Evolutionary conservation across 768 basidiomycete genomes (phyloP).

Genomic region (Boletus reticulatus): DNA sequence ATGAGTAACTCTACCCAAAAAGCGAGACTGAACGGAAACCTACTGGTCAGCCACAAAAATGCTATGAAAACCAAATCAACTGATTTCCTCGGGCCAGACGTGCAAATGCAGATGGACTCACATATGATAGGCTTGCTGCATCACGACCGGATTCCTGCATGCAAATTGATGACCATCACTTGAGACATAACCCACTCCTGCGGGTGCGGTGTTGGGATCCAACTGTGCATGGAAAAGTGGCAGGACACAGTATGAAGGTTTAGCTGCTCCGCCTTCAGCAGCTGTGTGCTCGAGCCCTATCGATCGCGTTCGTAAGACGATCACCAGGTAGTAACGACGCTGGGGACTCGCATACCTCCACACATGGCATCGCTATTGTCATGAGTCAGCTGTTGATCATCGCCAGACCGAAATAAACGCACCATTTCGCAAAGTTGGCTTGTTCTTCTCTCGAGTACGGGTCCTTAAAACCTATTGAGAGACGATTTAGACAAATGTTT

Average conservation of each 20-base stretch:
- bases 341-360: conserved; percentile 32
- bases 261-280: conserved; percentile 35
- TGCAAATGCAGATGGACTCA: conserved; percentile 27
- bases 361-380: conserved; percentile 49
- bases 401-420: conserved; percentile 8
- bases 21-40: background rate
- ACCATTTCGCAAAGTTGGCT: conserved; percentile 54
- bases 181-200: conserved; percentile 46
- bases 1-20: background rate
- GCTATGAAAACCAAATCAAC: conserved; percentile 21
- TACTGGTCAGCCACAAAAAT: conserved; percentile 56
- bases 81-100: background rate
- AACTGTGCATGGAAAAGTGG: conserved; percentile 49
- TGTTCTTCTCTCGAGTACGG: conserved; percentile 60
- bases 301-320: background rate
- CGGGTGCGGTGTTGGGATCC: conserved; percentile 24
- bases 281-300: conserved; percentile 51
- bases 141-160: conserved; percentile 51
- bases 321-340: background rate
- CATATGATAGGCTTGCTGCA: conserved; percentile 61
- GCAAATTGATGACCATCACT: conserved; percentile 54
- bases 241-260: conserved; percentile 53
- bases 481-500: too few relatives aligned
- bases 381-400: background rate
- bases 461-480: conserved; percentile 53